Base-by-base conservation (phyloP, 2,329 filamentous ascomycete species). In the Diaporthe sp. region DNA sequence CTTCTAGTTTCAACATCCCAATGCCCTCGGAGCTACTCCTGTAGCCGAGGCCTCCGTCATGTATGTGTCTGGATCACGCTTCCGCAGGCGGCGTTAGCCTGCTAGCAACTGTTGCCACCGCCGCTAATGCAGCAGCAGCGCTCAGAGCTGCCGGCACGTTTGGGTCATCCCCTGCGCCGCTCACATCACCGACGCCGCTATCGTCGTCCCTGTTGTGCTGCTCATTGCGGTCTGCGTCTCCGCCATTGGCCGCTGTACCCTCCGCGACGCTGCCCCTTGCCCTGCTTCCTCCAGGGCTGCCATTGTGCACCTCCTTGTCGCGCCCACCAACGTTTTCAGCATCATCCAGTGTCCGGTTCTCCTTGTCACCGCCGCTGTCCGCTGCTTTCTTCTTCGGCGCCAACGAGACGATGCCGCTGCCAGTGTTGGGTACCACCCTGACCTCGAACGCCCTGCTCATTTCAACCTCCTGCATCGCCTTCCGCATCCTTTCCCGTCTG, bases 401-500 rank as follows among this genome's bases (percentile, higher is more conserved):
- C 57, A n/a, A 51, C 25, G 67, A 34, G n/a, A 73, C 31, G 57
- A 51, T 44, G 19, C 31, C 53, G 39, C 49, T 62, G 49, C 39
- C 73, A 37, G 74, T 76, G 67, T 79, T 79, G 39, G 75, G 73
- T 12, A 84, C 81, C 15, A 83, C 79, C 34, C 60, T 51, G 19
- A 84, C 78, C 57, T 83, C 80, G 71, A 81, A 82, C 28, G 82
- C 80, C 22, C 83, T 82, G 34, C 82, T 82, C 25, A 82, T 82
- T 53, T 87, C 87, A 17, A 90, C 85, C 78, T 91, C 89, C 65
- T 84, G 82, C 85, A 91, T 87, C 1, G 88, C 88, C 80, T 87
- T 89, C 46, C 89, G 85, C 81, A 91, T 92, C 57, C 90, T 85
- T 79, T 91, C 89, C 15, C 90, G 83, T 6, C 90, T 84, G 1